A percentile compares a stretch with the other conserved stretches of the same genome.
Evolutionary conservation across 495 filamentous ascomycete genomes (phyloP).

Genomic region (Aspergillus cavernicola): DNA sequence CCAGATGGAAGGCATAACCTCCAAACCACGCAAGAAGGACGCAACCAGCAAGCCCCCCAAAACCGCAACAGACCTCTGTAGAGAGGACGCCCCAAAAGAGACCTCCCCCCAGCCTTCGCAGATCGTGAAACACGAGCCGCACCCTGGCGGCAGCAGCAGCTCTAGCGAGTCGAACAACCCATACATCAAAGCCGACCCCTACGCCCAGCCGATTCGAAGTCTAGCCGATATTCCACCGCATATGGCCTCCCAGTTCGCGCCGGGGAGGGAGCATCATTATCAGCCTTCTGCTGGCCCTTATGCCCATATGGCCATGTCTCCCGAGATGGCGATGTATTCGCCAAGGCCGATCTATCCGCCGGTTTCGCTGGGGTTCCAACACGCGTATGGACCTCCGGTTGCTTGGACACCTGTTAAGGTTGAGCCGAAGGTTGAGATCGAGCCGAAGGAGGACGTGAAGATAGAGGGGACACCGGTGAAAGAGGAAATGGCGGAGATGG

Average conservation of each 20-base stretch:
- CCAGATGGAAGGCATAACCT: constrained; percentile 50
- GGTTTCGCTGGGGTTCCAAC: background rate
- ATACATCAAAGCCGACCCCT: constrained; percentile 19
- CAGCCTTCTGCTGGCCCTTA: background rate
- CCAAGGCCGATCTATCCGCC: background rate
- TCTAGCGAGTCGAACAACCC: constrained; percentile 8
- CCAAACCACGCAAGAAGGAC: constrained; percentile 19
- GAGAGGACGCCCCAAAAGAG: constrained; percentile 8
- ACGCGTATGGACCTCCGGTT: background rate
- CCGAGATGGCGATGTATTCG: background rate
- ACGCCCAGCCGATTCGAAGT: constrained; percentile 3
- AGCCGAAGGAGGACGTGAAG: background rate
- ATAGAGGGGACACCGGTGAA: background rate
- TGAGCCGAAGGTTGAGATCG: constrained; percentile 9
- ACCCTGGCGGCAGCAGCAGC: background rate
- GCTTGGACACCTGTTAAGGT: constrained; percentile 19
- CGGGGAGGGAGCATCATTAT: no score
- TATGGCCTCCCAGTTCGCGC: background rate
- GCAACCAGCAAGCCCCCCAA: constrained; percentile 25
- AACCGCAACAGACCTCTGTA: background rate
- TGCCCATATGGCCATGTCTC: background rate
- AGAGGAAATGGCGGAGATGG: background rate
- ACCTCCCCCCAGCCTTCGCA: background rate
- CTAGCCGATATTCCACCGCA: constrained; percentile 18
- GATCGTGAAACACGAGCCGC: constrained; percentile 15